Evolutionary conservation across 202 grass and related monocot genomes (phyloP).

Genomic region (Zizania palustris): DNA sequence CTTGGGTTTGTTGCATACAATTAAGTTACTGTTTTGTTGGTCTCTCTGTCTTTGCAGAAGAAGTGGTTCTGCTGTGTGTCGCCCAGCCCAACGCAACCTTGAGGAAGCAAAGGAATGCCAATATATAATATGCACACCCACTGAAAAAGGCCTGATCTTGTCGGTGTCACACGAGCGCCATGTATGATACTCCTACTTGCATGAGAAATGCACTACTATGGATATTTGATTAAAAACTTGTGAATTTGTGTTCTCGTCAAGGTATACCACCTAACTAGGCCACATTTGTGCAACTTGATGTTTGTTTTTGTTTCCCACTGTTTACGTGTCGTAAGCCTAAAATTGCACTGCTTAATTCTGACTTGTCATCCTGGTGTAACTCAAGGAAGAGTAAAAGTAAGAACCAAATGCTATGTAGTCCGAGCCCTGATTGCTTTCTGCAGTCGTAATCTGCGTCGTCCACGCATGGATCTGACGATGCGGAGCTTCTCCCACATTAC

Average conservation of each 20-base stretch:
- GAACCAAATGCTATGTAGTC: no score
- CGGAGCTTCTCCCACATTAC: no score
- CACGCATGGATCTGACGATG: no score
- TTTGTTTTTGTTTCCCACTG: neutral
- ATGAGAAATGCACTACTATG: constrained; percentile 39
- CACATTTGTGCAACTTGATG: constrained; percentile 19
- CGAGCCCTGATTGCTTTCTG: no score
- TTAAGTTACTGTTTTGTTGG: neutral
- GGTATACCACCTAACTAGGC: neutral
- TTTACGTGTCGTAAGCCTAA: no score
- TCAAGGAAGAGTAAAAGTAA: no score
- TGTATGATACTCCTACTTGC: neutral
- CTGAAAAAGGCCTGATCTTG: constrained; percentile 19
- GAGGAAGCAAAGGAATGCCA: constrained; percentile 37
- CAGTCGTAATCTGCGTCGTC: no score
- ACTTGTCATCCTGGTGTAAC: no score
- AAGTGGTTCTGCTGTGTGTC: constrained; percentile 74
- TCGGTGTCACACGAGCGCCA: constrained; percentile 6
- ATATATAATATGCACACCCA: neutral
- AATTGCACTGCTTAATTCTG: neutral
- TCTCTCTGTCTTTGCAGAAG: constrained; percentile 42
- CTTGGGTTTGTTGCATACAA: neutral
- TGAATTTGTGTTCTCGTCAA: neutral
- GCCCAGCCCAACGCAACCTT: constrained; percentile 64
- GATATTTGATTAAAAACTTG: constrained; percentile 12